Base-by-base conservation (phyloP, 1,284 basidiomycete genomes). In the Entoloma clypeatum region DNA sequence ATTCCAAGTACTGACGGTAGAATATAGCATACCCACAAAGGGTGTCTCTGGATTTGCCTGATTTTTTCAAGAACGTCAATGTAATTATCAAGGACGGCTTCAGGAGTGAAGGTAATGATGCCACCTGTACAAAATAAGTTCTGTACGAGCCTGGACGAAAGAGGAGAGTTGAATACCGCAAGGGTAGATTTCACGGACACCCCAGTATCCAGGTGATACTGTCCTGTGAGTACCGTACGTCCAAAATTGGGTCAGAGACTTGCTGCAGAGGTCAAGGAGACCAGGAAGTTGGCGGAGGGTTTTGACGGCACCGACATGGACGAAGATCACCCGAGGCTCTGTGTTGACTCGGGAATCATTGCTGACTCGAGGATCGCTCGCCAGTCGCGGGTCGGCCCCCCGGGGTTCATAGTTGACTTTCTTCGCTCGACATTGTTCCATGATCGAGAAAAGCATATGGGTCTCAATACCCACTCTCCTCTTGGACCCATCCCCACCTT, bases 11-110 rank as follows among this genome's bases (percentile, higher is more conserved):
- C 74, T 38, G 69, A 68, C 9, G 82, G 82, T 6, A 77, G 53
- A 23, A 87, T 61, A 52, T 81, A 86, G 35, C 72, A 74, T 10
- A 64, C 61, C 83, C 84, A 87, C 9, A 81, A 54, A 21, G 78
- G 79, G 55, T 86, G 83, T 24, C 71, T 63, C 42, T 67, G 58
- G 7, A 81, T 58, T 48, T 73, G 63, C 21, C 56, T 60, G 26
- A 86, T 74, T 16, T 70, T 58, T 14, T 70, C 53, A 36, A 65
- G 56, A 4, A 74, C 58, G 9, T 63, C 69, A 28, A 65, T 39
- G 3, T 74, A 72, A 51, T 81, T 65, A 27, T 74, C 69, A 6
- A 67, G 47, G 36, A 86, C 65, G n/a, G 74, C 78, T 37, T 61
- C 60, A 2, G 81, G 68, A 8, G 78, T 80, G 45, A 87, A 81